A percentile compares a stretch with the other conserved stretches of the same genome.
Conservation (phyloP, 2,329 filamentous ascomycete genomes). For the Grosmannia clavigera region DNA sequence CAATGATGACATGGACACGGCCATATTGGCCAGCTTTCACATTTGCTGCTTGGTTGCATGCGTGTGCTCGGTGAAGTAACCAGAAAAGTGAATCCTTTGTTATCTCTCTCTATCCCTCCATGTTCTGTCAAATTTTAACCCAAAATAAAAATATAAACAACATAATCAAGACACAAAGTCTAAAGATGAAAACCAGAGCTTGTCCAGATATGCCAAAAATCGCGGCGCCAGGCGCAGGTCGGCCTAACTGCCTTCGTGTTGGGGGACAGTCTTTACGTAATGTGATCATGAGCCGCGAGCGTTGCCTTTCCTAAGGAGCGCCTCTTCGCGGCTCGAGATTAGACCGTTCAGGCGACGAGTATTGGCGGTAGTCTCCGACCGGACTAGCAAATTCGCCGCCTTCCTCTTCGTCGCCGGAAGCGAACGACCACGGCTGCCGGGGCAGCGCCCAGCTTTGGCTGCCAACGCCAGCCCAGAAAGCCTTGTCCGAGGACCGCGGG, state of each 20-base stretch:
- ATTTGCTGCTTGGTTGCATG: no score
- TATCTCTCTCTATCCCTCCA: no score
- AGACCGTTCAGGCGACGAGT: background rate
- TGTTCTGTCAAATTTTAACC: no score
- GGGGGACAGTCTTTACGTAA: background rate
- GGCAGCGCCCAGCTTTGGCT: constrained; percentile 36
- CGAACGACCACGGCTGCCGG: constrained; percentile 11
- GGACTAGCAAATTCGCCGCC: background rate
- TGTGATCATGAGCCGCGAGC: background rate
- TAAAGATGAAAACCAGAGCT: no score
- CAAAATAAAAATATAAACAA: no score
- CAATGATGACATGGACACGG: background rate
- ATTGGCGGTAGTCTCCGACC: background rate
- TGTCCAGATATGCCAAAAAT: no score
- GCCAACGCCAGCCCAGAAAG: constrained; percentile 67
- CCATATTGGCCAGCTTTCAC: background rate
- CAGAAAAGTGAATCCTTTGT: no score
- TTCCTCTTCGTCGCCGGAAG: constrained; percentile 18
- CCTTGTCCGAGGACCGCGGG: constrained; percentile 51
- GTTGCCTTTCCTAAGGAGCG: background rate
- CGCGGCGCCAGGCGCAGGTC: no score
- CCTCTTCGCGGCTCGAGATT: background rate
- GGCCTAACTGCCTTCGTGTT: no score
- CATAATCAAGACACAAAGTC: no score
- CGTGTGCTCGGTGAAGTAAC: no score